These are phyloP conservation scores for Jacaranda mimosifolia DNA, from an alignment of 257 asterid species.

Conservation along the genomic window DNA sequence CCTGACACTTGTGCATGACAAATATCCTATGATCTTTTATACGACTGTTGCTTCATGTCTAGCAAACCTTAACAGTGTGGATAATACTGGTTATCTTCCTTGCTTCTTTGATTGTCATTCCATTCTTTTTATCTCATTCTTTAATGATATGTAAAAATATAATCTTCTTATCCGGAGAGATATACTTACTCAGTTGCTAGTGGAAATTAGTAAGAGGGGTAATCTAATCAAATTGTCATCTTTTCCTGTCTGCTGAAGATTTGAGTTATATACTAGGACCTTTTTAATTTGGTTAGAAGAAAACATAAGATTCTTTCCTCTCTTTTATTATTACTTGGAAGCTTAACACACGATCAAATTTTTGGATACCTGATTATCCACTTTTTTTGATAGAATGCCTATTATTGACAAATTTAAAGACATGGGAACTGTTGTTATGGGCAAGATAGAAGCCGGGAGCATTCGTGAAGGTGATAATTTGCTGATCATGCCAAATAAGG, in stretches of 20 bases:
- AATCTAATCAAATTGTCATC: no score
- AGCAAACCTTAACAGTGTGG: no score
- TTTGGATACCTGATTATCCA: slow-evolving; percentile 17
- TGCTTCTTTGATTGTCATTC: neutral
- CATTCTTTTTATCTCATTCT: neutral
- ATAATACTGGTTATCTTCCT: neutral
- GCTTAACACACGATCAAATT: neutral
- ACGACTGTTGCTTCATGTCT: slow-evolving; percentile 9
- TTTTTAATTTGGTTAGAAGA: no score
- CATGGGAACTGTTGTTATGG: slow-evolving; percentile 98
- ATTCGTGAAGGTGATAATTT: slow-evolving; percentile 82
- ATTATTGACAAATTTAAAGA: slow-evolving; percentile 91
- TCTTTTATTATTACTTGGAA: neutral
- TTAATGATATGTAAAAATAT: neutral
- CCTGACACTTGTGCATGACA: neutral
- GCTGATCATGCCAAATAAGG: slow-evolving; percentile 97
- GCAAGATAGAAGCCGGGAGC: slow-evolving; percentile 94
- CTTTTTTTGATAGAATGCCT: slow-evolving; percentile 70
- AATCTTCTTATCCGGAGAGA: neutral
- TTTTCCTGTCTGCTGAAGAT: no score
- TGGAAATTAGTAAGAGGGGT: neutral
- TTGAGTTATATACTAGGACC: no score
- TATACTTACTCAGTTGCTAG: neutral
- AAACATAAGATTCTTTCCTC: no score
- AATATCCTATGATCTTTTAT: neutral